phyloP scores from a whole-genome alignment of 106 monocot species.

The Dendrobium chrysotoxum region DNA sequence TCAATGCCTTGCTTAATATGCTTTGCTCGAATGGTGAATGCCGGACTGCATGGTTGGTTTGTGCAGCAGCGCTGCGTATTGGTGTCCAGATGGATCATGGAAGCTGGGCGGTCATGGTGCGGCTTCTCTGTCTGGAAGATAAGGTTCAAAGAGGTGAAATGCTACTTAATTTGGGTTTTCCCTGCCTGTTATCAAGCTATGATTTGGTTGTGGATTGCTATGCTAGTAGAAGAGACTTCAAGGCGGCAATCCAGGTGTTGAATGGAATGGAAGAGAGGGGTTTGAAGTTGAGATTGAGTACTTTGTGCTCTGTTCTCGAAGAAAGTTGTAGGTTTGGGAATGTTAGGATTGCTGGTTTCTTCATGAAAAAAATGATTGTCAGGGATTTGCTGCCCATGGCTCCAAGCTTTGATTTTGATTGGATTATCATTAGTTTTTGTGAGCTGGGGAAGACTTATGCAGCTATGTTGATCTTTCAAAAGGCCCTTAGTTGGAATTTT shows the following conservation, averaged over 20 bases:
- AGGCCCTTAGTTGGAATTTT: constrained; percentile 3
- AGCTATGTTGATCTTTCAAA: constrained; percentile 29
- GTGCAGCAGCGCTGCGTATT: constrained; percentile 14
- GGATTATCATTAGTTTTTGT: constrained; percentile 23
- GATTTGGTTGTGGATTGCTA: constrained; percentile 29
- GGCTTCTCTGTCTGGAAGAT: constrained; percentile 31
- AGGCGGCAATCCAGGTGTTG: constrained; percentile 19
- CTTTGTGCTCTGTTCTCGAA: constrained; percentile 34
- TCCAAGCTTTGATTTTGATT: constrained; percentile 29
- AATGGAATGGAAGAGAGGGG: constrained; percentile 16
- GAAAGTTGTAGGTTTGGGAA: constrained; percentile 21
- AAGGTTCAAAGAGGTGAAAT: constrained; percentile 12
- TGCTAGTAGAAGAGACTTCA: constrained; percentile 22
- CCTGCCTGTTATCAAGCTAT: constrained; percentile 4
- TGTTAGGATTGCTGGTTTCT: constrained; percentile 4
- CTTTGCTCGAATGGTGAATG: constrained; percentile 7
- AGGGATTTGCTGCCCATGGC: constrained; percentile 18
- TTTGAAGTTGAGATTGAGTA: constrained; percentile 10
- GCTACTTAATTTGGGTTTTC: constrained; percentile 11
- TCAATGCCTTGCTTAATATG: constrained; percentile 23
- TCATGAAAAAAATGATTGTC: constrained; percentile 32
- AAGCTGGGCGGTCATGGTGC: constrained; percentile 18
- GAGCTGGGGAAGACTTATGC: constrained; percentile 19
- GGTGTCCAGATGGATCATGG: constrained; percentile 17
- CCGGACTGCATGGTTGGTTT: constrained; percentile 14